Conservation (phyloP, 2,329 filamentous ascomycete species). For the Fusarium torulosum region DNA sequence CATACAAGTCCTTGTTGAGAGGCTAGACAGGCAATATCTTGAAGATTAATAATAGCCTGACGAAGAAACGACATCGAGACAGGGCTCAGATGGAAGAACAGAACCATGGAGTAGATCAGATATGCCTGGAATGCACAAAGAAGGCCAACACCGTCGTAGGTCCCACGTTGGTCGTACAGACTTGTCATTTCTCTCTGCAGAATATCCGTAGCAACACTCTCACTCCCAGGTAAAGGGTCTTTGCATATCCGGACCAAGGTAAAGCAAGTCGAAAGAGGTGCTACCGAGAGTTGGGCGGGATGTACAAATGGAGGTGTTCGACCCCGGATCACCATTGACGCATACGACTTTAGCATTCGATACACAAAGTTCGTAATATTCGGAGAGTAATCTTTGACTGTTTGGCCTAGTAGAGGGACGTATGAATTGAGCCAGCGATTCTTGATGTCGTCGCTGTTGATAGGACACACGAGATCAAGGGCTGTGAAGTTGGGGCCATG, state of each 20-base stretch:
- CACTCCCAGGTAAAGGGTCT: slow-evolving; percentile 51
- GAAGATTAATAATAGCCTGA: slow-evolving; percentile 61
- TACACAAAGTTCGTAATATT: slow-evolving; percentile 56
- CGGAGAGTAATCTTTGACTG: slow-evolving; percentile 56
- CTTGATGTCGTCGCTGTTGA: slow-evolving; percentile 60
- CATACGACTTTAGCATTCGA: slow-evolving; percentile 60
- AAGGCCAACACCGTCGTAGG: slow-evolving; percentile 47
- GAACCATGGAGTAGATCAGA: slow-evolving; percentile 63
- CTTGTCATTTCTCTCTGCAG: slow-evolving; percentile 59
- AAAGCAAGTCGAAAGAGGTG: slow-evolving; percentile 57
- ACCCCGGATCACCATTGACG: slow-evolving; percentile 53
- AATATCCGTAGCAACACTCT: slow-evolving; percentile 50
- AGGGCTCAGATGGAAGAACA: slow-evolving; percentile 57
- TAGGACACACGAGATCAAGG: slow-evolving; percentile 57
- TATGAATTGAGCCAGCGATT: slow-evolving; percentile 64
- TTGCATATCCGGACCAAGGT: slow-evolving; percentile 57
- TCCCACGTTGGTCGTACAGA: slow-evolving; percentile 49
- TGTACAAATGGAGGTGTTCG: slow-evolving; percentile 61
- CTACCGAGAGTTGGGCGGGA: slow-evolving; percentile 50
- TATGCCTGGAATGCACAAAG: slow-evolving; percentile 66
- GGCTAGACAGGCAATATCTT: slow-evolving; percentile 56
- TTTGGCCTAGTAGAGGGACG: slow-evolving; percentile 59
- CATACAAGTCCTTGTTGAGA: slow-evolving; percentile 59
- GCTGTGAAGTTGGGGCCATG: not conserved
- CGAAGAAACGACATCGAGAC: slow-evolving; percentile 50